These are phyloP conservation scores for Metschnikowia cubensis DNA, from an alignment of 805 yeast genomes.

Conservation along the genomic window DNA sequence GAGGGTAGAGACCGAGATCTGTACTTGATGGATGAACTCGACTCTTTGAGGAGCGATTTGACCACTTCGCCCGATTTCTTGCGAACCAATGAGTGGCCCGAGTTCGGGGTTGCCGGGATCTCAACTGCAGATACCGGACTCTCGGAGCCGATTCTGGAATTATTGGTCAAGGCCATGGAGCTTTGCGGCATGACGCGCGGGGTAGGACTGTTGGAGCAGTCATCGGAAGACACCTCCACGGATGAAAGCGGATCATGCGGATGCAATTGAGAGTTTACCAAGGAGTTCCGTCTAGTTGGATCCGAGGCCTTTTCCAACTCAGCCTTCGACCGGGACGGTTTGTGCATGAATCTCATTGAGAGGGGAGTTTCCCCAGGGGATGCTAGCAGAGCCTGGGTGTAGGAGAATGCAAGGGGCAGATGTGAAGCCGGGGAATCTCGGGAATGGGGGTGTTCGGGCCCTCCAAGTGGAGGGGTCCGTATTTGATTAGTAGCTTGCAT, in stretches of 20 bases:
- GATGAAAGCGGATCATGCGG: slow-evolving; percentile 3
- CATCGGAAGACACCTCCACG: neutral
- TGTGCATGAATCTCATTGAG: slow-evolving; percentile 37
- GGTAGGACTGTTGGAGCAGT: neutral
- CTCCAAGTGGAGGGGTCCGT: neutral
- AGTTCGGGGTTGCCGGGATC: slow-evolving; percentile 1
- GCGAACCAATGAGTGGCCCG: slow-evolving; percentile 44
- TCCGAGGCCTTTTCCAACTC: slow-evolving; percentile 27
- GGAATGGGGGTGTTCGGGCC: neutral
- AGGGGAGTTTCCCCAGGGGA: slow-evolving; percentile 18
- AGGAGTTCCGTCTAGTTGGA: slow-evolving; percentile 27
- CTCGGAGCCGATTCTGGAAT: neutral
- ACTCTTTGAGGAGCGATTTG: slow-evolving; percentile 64
- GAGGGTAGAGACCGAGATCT: slow-evolving; percentile 37
- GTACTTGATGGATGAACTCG: slow-evolving; percentile 22
- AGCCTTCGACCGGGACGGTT: slow-evolving; percentile 33
- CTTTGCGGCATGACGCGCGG: neutral
- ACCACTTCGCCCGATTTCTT: slow-evolving; percentile 65
- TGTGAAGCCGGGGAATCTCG: neutral
- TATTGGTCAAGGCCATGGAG: neutral
- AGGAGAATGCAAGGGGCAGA: neutral
- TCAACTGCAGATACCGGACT: neutral
- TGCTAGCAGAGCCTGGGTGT: neutral
- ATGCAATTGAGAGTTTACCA: slow-evolving; percentile 19
- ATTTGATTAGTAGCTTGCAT: neutral